Conservation (phyloP, 805 yeast genomes). For the Komagataella pastoris region DNA sequence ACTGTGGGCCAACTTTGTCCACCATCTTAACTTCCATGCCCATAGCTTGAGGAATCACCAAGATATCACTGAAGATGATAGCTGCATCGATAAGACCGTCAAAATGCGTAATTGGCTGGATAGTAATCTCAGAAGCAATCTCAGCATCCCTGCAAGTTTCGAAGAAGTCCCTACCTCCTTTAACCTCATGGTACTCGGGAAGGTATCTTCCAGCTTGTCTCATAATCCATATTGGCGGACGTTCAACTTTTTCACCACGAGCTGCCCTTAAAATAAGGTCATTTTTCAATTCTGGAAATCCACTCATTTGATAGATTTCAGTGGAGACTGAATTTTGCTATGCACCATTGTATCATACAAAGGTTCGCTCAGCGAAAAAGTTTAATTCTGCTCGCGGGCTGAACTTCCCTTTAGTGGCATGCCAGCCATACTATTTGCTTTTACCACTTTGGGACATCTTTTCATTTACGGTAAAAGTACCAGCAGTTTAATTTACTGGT, state of each 20-base stretch:
- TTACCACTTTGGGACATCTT: background rate
- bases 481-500: background rate
- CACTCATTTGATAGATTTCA: background rate
- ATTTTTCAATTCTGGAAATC: constrained; percentile 73
- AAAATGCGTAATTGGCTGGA: constrained; percentile 87
- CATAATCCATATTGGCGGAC: constrained; percentile 98
- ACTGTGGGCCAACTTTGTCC: constrained; percentile 90
- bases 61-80: constrained; percentile 87
- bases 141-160: constrained; percentile 94
- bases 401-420: background rate
- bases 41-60: constrained; percentile 96
- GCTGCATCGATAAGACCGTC: constrained; percentile 92
- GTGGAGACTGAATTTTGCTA: background rate
- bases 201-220: constrained; percentile 94
- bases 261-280: constrained; percentile 91
- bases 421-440: background rate
- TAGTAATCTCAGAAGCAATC: constrained; percentile 84
- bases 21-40: constrained; percentile 91
- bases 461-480: background rate
- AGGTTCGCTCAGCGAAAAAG: background rate
- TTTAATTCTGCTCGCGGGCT: background rate
- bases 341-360: background rate
- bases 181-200: constrained; percentile 86
- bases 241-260: constrained; percentile 76
- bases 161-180: constrained; percentile 78